These are phyloP conservation scores for Tylopilus sp. DNA, from an alignment of 768 basidiomycete genomes.

Conservation along the genomic window DNA sequence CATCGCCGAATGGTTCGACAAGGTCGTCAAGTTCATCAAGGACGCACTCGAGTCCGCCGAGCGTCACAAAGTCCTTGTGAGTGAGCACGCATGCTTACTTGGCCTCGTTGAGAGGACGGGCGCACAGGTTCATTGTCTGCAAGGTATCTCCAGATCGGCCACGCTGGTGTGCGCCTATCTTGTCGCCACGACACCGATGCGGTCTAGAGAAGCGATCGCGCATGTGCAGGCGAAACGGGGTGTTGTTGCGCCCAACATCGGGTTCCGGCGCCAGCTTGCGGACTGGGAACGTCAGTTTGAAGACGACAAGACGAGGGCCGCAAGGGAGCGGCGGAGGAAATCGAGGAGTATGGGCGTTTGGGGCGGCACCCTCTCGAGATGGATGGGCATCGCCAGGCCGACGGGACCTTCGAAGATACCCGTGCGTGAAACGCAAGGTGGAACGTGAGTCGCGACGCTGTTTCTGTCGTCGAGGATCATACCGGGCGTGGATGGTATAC, in stretches of 20 bases:
- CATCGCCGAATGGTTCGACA: slow-evolving; percentile 44
- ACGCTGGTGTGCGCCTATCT: slow-evolving; percentile 76
- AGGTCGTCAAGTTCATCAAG: slow-evolving; percentile 51
- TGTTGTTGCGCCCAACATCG: slow-evolving; percentile 63
- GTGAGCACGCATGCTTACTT: slow-evolving; percentile 17
- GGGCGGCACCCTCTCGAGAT: slow-evolving; percentile 13
- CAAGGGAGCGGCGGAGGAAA: slow-evolving; percentile 14
- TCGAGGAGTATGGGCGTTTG: slow-evolving; percentile 3
- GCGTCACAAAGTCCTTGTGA: slow-evolving; percentile 47
- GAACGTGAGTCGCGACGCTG: not conserved
- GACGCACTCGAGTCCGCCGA: slow-evolving; percentile 44
- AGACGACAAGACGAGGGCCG: slow-evolving; percentile 18
- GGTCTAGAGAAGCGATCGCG: slow-evolving; percentile 49
- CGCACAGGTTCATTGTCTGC: slow-evolving; percentile 68
- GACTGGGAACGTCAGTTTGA: slow-evolving; percentile 33
- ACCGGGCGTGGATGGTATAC: not conserved
- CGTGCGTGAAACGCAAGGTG: not conserved
- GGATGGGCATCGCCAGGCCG: slow-evolving; percentile 11
- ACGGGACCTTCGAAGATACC: not conserved
- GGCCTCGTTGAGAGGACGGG: not conserved
- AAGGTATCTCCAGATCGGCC: slow-evolving; percentile 73
- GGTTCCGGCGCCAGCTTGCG: slow-evolving; percentile 59
- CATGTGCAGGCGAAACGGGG: slow-evolving; percentile 54
- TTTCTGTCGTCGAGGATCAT: not conserved
- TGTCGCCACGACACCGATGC: slow-evolving; percentile 49